A percentile compares a stretch with the other conserved stretches of the same genome.
Conservation (phyloP, 345 rosid genomes). For the Populus alba region DNA sequence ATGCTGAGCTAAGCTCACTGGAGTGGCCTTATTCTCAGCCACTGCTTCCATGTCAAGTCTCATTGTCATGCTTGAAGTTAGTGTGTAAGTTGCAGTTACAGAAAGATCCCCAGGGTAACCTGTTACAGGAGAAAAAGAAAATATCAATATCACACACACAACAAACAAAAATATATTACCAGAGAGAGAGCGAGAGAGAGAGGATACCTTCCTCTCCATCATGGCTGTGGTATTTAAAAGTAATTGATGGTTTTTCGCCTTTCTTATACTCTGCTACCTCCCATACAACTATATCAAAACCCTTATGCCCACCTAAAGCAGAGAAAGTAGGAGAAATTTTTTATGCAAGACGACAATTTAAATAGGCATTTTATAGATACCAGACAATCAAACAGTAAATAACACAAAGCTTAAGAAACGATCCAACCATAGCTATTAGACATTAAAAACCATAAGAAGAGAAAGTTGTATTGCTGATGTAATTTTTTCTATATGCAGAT, state of each 20-base stretch:
- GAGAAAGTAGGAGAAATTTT: neutral
- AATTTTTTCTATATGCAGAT: neutral
- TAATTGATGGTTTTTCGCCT: conserved; percentile 65
- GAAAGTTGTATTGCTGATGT: neutral
- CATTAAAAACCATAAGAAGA: neutral
- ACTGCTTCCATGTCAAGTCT: conserved; percentile 93
- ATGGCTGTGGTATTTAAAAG: conserved; percentile 58
- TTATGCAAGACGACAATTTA: neutral
- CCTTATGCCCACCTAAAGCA: conserved; percentile 73
- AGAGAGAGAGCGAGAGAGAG: neutral
- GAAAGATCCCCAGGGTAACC: conserved; percentile 87
- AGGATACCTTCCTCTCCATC: conserved; percentile 87
- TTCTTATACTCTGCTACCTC: conserved; percentile 60
- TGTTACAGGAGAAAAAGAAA: conserved; percentile 17
- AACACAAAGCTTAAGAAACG: too few species aligned
- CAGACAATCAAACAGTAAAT: neutral
- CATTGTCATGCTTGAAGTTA: conserved; percentile 64
- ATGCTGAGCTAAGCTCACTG: conserved; percentile 85
- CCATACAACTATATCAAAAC: conserved; percentile 83
- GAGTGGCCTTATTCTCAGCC: conserved; percentile 70
- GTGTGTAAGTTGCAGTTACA: conserved; percentile 70
- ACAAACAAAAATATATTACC: neutral
- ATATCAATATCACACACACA: conserved; percentile 1
- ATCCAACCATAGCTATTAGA: neutral
- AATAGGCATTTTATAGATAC: neutral